Base-by-base conservation (phyloP, 116 monocot genomes). In the Dioscorea cayenensis region DNA sequence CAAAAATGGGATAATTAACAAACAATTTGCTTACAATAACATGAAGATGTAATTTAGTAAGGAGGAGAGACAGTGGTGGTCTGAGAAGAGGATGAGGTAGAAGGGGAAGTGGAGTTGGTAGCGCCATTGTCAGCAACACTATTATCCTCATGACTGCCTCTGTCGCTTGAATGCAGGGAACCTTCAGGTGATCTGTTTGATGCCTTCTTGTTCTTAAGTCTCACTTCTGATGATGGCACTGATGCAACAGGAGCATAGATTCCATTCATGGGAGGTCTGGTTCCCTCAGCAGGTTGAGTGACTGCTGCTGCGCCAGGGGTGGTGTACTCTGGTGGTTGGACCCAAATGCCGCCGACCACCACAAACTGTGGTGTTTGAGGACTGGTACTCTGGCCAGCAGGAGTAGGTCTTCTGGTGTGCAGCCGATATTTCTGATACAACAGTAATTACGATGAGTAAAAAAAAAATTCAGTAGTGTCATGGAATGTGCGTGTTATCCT, bases 271-370 rank as follows among this genome's bases (percentile, higher is more conserved):
- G 65, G 35, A 4, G 3, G 7, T 35, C 5, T 35, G 32, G 35
- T 65, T 65, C 32, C 65, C 5, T 28, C 65, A 16, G 71, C 75
- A 11, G 71, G 68, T 0, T 73, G 38, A 2, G 73, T 71, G 0
- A 81, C 71, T 8, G 70, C 71, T 8, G 70, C 76, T 2, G 81
- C 65, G 0, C 32, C 35, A 35, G 65, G 32, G 16, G 65, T 28
- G 28, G 62, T 75, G 21, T 78, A 80, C 19, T 85, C 85, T 1
- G 82, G 71, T 14, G 95, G 82, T 4, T 90, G 92, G 12, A 84
- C 81, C 90, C 92, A 92, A 16, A 96, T 76, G 19, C 97, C 81
- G 3, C 97, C 93, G 3, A 92, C 84, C 66, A 97, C 77, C 28
- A 92, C 81, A 50, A 92, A 82, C 70, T 90, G 93, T 3, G 85